Evolutionary conservation across 345 rosid species (phyloP).

Genomic region (Trapa bicornis): DNA sequence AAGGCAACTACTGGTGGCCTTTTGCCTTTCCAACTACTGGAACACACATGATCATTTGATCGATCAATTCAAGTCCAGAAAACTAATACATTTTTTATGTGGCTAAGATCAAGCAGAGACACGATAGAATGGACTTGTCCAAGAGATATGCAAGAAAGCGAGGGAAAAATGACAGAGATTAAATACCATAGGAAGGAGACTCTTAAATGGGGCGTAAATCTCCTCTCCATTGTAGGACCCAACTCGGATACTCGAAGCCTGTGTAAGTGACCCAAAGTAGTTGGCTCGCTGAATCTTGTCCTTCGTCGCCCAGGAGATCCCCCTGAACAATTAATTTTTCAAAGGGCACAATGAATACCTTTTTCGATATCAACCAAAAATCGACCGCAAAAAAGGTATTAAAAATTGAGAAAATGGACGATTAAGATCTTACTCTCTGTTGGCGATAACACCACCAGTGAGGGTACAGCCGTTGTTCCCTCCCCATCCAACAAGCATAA

Average conservation of each 20-base stretch:
- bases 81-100: too few relatives aligned
- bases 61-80: too few relatives aligned
- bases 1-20: too few relatives aligned
- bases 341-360: not conserved
- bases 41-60: too few relatives aligned
- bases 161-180: too few relatives aligned
- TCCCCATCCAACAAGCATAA: constrained; percentile 98
- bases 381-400: too few relatives aligned
- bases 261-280: constrained; percentile 92
- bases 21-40: too few relatives aligned
- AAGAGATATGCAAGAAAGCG: too few relatives aligned
- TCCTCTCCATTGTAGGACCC: constrained; percentile 97
- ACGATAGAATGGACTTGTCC: too few relatives aligned
- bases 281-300: constrained; percentile 95
- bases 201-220: constrained; percentile 94
- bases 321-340: constrained; percentile 29
- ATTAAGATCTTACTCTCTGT: constrained; percentile 53
- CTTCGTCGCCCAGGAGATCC: constrained; percentile 99
- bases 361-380: not conserved
- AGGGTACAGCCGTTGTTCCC: constrained; percentile 94
- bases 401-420: not conserved
- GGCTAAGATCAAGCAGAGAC: too few relatives aligned
- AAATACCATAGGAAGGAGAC: constrained; percentile 85
- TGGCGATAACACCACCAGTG: constrained; percentile 80
- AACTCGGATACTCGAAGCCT: constrained; percentile 79